These are phyloP conservation scores for Cladophialophora exuberans DNA, from an alignment of 2,329 filamentous ascomycete genomes.

Conservation along the genomic window DNA sequence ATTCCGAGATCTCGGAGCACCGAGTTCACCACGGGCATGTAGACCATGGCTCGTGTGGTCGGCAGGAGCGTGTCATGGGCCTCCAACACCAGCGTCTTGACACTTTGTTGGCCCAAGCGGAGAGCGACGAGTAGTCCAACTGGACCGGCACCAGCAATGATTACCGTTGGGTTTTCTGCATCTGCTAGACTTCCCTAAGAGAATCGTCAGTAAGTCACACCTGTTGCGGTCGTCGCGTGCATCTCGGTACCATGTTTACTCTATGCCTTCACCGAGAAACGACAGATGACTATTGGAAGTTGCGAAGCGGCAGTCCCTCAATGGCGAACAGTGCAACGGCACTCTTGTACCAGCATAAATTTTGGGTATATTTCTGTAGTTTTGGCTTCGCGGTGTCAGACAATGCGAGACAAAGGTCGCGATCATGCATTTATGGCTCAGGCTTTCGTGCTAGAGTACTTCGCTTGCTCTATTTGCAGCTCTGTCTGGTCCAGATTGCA, in stretches of 20 bases:
- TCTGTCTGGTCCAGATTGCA: too few species aligned
- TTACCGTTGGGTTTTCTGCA: background rate
- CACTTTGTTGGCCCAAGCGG: slow-evolving; percentile 39
- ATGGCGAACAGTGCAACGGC: background rate
- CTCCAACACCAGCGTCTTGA: slow-evolving; percentile 41
- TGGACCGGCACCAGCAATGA: slow-evolving; percentile 43
- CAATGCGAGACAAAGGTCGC: background rate
- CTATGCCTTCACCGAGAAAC: background rate
- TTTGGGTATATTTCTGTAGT: background rate
- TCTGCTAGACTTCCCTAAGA: background rate
- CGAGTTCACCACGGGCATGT: slow-evolving; percentile 46
- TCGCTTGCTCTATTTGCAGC: too few species aligned
- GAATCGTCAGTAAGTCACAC: background rate
- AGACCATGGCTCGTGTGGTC: slow-evolving; percentile 47
- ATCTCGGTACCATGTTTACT: background rate
- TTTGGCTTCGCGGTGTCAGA: background rate
- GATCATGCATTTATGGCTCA: background rate
- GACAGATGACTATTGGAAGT: too few species aligned
- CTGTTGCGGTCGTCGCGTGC: background rate
- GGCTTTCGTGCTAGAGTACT: too few species aligned
- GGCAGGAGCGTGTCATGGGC: slow-evolving; percentile 34
- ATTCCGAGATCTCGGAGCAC: slow-evolving; percentile 35
- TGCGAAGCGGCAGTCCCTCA: background rate
- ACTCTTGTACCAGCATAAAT: background rate
- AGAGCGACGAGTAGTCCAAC: slow-evolving; percentile 46